A percentile compares a stretch with the other conserved stretches of the same genome.
phyloP scores from a whole-genome alignment of 2,329 filamentous ascomycete species.

The Chaetomiaceae sp. region DNA sequence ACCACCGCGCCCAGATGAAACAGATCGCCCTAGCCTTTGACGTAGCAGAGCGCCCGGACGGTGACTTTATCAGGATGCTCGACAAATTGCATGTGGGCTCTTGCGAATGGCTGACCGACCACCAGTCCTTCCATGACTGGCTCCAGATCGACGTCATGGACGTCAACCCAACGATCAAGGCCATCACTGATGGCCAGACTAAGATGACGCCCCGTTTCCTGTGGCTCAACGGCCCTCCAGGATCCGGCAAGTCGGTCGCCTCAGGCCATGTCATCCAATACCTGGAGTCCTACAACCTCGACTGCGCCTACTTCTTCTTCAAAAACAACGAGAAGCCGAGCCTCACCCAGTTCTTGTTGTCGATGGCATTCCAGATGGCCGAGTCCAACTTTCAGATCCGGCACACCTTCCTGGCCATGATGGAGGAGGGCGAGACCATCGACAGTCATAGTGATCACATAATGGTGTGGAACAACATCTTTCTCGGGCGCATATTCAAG shows the following conservation, averaged over 20 bases:
- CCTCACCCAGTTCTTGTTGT: conserved; percentile 22
- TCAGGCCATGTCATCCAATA: conserved; percentile 25
- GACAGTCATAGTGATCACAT: conserved; percentile 21
- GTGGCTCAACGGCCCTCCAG: conserved; percentile 29
- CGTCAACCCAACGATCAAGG: conserved; percentile 5
- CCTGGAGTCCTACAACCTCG: conserved; percentile 22
- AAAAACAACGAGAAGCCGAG: conserved; percentile 20
- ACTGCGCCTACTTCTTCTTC: conserved; percentile 30
- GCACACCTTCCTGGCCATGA: conserved; percentile 19
- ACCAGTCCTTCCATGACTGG: conserved; percentile 25
- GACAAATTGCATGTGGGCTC: conserved; percentile 24
- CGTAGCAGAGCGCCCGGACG: conserved; percentile 23
- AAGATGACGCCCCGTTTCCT: conserved; percentile 17
- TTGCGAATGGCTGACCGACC: conserved; percentile 26
- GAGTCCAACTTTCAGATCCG: conserved; percentile 21
- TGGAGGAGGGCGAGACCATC: conserved; percentile 17
- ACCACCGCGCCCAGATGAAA: conserved; percentile 21
- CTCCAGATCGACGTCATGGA: conserved; percentile 17
- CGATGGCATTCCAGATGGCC: conserved; percentile 26
- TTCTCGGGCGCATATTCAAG: conserved; percentile 22
- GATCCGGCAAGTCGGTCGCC: conserved; percentile 27
- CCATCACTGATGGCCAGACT: conserved; percentile 11
- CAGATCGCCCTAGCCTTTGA: conserved; percentile 22
- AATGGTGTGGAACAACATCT: conserved; percentile 24
- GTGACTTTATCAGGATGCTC: conserved; percentile 22